Percentiles rank a stretch among this genome's conserved stretches.
Conservation (phyloP, 108 stramenopile species). For the Fragilaria crotonensis region DNA sequence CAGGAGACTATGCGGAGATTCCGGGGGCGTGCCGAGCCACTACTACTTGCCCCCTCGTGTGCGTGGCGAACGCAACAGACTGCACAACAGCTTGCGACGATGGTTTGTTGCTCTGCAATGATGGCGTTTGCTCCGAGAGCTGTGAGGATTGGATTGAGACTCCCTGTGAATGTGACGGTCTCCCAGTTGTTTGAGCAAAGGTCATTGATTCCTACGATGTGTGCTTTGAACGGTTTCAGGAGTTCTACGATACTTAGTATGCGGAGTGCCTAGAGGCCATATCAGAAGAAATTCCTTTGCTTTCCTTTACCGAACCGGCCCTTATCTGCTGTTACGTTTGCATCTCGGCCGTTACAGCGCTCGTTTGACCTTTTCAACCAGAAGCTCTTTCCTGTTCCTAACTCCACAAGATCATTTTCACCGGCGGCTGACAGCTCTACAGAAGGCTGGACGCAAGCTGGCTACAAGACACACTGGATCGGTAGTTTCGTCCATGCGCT, state of each 20-base stretch:
- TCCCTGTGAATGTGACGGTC: conserved; percentile 10
- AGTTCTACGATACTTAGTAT: not conserved
- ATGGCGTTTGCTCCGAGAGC: conserved; percentile 39
- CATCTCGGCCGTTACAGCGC: conserved; percentile 13
- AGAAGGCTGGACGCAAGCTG: conserved; percentile 26
- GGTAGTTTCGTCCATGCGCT: conserved; percentile 33
- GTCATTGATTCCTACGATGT: conserved; percentile 5
- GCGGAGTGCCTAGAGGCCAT: not conserved
- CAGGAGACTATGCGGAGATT: not conserved
- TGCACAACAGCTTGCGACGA: conserved; percentile 29
- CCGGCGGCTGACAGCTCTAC: not conserved
- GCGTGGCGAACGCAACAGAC: conserved; percentile 26
- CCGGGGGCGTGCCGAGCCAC: conserved; percentile 28
- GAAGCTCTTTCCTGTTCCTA: conserved; percentile 25
- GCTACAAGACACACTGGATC: conserved; percentile 35
- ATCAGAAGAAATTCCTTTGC: conserved; percentile 18
- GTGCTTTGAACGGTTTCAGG: conserved; percentile 10
- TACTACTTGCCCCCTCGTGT: conserved; percentile 39
- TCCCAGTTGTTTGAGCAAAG: conserved; percentile 16
- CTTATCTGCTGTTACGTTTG: conserved; percentile 31
- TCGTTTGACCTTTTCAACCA: conserved; percentile 45
- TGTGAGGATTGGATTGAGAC: conserved; percentile 1
- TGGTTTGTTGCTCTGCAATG: conserved; percentile 25
- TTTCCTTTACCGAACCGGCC: conserved; percentile 13
- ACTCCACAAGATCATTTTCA: conserved; percentile 19